Evolutionary conservation across 2,329 filamentous ascomycete genomes (phyloP), one percentile per base, ranked within the genome.

Genomic region (Fusarium proliferatum): DNA sequence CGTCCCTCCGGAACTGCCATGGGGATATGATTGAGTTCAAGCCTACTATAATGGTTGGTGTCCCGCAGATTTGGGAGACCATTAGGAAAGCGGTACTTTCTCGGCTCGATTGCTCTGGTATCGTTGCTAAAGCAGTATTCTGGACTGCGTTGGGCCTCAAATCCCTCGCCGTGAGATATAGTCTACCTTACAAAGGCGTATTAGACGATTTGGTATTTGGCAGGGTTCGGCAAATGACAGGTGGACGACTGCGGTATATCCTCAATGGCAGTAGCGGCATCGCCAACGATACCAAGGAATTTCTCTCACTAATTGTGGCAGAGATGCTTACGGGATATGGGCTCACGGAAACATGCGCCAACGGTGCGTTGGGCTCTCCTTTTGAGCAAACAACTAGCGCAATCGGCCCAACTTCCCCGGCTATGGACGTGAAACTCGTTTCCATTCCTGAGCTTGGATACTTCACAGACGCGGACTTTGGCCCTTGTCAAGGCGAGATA

Each of bases 281-380:
- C 73, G 90, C 96, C 23, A 92, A 93, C 80, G 93, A 94, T 58
- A 98, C 96, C 2, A 92, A 94, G 81, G 90, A 92, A 69, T 98
- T 99, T 86, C 89, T 98, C 79, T 97, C 95, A 46, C 89, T 98
- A 84, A 93, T 95, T 45, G 91, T 99, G 60, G 94, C 94, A 26
- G 96, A 96, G 36, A 97, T 99, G 96, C 91, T 98, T 76, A 90
- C 88, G 72, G 96, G 96, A 15, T 99, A 99, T 80, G 96, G 96
- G 69, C 86, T 99, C 75, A 99, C 96, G 2, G 96, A 99, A 84
- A 98, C 96, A 4, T 91, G 91, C 73, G 94, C 93, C 74, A 95
- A 93, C 86, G 94, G 93, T 66, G 89, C 92, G 19, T 84, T 96
- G 46, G 93, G 92, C 83, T 94, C 94, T 77, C 96, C 96, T 1